Evolutionary conservation across 2,329 filamentous ascomycete species (phyloP), one percentile per base, ranked within the genome.

Genomic region (Colletotrichum karsti): DNA sequence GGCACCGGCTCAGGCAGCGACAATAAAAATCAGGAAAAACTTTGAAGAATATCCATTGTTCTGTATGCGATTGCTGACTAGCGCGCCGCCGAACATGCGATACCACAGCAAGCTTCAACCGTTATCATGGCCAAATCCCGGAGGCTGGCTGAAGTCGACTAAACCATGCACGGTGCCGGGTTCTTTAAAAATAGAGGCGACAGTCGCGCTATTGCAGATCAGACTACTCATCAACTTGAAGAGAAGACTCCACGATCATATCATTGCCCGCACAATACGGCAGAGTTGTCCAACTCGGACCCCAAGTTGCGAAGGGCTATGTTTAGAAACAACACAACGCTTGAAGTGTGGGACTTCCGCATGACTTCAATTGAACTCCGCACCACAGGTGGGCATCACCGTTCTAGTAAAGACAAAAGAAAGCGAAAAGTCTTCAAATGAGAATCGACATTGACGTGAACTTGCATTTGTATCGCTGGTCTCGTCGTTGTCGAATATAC

Each of bases 1-100:
- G 54, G 26, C 50, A 62, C 26, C 26, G 28, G 28, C 61, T 39
- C 41, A 63, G 64, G 64, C 64, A 67, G 35, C 64, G 51, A 46
- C 18, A 33, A 67, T 51, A 33, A 67, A 57, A 67, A 53, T 15
- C 50, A 63, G 41, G 44, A 53, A 63, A 53, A 15, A n/a, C 9
- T 7, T 7, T 41, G 26, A 30, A 15, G 28, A 54, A 12, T 24
- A 41, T 37, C 42, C 18, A 28, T 35, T 37, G 48, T 37, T 33
- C 20, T 37, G 28, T 28, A 22, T 39, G 51, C 42, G 24, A 57
- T 24, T 50, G 44, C 39, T 42, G 28, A 53, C 64, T 51, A 63
- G 30, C 30, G 51, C 51, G 59, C 22, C 44, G 41, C 59, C 35
- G 20, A 42, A 35, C 51, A 41, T 26, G 26, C 12, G 51, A 37